Evolutionary conservation across 495 filamentous ascomycete species (phyloP), one percentile per base, ranked within the genome.

Genomic region (Daldinia childiae): DNA sequence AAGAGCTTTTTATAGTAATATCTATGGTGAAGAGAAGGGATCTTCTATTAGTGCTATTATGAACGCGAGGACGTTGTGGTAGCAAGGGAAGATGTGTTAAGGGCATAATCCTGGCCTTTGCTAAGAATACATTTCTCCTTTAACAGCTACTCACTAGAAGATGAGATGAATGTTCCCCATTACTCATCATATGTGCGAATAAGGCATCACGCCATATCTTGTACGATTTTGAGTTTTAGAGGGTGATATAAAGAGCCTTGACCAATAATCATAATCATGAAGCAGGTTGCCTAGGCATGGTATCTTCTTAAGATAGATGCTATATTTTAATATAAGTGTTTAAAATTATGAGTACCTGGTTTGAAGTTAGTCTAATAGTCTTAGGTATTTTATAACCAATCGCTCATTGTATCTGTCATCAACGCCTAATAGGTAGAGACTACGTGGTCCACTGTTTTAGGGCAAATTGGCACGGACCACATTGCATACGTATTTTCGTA

Each of bases 401-500:
- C 32, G 32, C 32, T 3, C 34, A 27, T 17, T 60, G 12, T 19
- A 19, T 15, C 36, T 15, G 38, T 50, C 14, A 45, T 29, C 9
- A 34, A 29, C n/a, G n/a, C n/a, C n/a, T n/a, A n/a, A n/a, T n/a
- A n/a, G 56, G 50, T 65, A 56, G 62, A 71, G 62, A 45, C 39
- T 63, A 72, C 63, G 69, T 67, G 69, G 64, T 60, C 69, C 59
- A 67, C 55, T 67, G 48, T 67, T 63, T 50, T n/a, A 39, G 8
- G 48, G 29, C 4, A 24, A 32, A 1, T 19, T n/a, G n/a, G 64
- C 69, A 72, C 69, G 38, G 69, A 32, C 69, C 69, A 64, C 17
- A 19, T 41, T n/a, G 48, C 36, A 17, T 41, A 32, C 26, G 38
- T 50, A 48, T 54, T 54, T 66, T 32, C 32, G 50, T 30, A 54